Conservation (phyloP, 2,329 filamentous ascomycete genomes). For the Tolypocladium album region DNA sequence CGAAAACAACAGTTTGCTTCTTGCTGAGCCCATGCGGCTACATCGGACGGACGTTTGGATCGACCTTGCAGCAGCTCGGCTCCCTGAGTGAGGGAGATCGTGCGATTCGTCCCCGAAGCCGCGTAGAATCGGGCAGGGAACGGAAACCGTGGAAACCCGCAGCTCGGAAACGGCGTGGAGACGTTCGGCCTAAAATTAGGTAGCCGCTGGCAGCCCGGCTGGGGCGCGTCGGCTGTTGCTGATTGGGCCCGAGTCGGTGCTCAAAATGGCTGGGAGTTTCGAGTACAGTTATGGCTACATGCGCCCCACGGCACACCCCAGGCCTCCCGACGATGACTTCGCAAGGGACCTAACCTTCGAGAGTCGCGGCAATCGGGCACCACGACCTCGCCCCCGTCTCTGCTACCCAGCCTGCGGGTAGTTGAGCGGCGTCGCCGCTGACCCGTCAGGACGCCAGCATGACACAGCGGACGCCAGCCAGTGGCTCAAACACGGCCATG, state of each 20-base stretch:
- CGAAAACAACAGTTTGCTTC: background rate
- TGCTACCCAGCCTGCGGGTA: background rate
- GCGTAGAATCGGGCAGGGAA: background rate
- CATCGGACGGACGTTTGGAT: background rate
- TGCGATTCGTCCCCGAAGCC: background rate
- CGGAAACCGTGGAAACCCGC: no score
- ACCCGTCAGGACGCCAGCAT: background rate
- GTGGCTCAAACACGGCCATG: background rate
- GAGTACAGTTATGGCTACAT: no score
- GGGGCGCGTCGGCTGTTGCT: background rate
- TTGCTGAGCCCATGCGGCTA: background rate
- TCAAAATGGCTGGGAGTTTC: no score
- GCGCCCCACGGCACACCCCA: no score
- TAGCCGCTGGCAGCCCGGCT: background rate
- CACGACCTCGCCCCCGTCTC: background rate
- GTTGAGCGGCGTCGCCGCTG: background rate
- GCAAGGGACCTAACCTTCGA: no score
- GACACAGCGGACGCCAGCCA: background rate
- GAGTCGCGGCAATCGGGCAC: background rate
- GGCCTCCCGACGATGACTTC: no score
- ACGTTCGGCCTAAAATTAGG: background rate
- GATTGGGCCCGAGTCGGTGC: background rate
- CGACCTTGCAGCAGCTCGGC: background rate
- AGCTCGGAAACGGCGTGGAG: background rate
- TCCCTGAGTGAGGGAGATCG: background rate